These are phyloP conservation scores for Coriaria nepalensis DNA, from an alignment of 306 rosid species.

Conservation along the genomic window DNA sequence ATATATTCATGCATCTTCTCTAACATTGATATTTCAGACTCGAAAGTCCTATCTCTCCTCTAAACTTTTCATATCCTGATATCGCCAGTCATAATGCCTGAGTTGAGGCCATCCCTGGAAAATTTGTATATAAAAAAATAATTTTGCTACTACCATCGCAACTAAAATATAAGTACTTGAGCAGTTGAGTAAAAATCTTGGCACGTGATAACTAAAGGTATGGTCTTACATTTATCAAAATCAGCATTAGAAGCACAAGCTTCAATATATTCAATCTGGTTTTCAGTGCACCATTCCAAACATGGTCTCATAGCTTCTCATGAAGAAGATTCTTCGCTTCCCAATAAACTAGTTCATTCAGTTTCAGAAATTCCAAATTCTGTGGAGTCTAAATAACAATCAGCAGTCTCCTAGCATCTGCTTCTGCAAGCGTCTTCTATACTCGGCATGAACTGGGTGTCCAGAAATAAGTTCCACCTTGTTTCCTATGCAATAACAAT, in stretches of 20 bases:
- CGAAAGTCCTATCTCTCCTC: no score
- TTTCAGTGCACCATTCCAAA: conserved; percentile 66
- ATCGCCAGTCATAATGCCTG: no score
- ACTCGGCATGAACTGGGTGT: conserved; percentile 72
- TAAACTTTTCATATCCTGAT: no score
- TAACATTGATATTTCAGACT: no score
- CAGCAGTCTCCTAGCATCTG: conserved; percentile 33
- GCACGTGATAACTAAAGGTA: conserved; percentile 11
- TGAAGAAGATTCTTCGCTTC: conserved; percentile 34
- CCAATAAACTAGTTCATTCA: conserved; percentile 74
- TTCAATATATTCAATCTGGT: conserved; percentile 68
- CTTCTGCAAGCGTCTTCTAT: conserved; percentile 46
- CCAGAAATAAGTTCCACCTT: conserved; percentile 70
- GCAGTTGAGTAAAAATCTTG: background rate
- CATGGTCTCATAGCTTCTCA: conserved; percentile 48
- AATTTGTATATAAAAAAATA: no score
- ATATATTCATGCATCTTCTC: no score
- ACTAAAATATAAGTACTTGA: background rate
- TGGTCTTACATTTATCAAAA: conserved; percentile 62
- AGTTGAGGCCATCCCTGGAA: no score
- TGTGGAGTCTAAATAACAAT: conserved; percentile 22
- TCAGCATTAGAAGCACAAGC: conserved; percentile 73
- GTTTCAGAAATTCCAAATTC: conserved; percentile 68
- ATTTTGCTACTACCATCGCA: background rate
- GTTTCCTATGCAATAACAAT: conserved; percentile 75